phyloP scores from a whole-genome alignment of 306 rosid species.

The Medicago arabica region DNA sequence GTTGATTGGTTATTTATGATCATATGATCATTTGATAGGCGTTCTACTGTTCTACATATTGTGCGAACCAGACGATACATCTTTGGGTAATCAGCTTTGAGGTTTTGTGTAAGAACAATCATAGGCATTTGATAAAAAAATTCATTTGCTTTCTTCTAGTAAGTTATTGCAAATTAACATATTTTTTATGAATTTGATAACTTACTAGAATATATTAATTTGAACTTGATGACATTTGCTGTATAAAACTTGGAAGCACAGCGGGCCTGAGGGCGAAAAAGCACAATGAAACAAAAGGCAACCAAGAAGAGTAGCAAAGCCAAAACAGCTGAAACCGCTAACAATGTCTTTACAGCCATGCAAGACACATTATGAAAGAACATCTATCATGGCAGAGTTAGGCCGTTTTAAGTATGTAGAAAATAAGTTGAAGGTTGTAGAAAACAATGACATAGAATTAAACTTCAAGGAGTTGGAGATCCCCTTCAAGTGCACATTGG shows the following conservation, averaged over 20 bases:
- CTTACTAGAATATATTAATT: not conserved
- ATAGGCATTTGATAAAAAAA: not conserved
- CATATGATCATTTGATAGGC: not conserved
- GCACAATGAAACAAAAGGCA: too few relatives aligned
- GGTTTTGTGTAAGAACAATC: not conserved
- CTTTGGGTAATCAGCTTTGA: not conserved
- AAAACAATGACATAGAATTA: too few relatives aligned
- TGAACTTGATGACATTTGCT: not conserved
- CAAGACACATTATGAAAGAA: too few relatives aligned
- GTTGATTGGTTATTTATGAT: not conserved
- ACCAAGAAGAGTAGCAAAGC: too few relatives aligned
- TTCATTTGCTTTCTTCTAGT: constrained; percentile 17
- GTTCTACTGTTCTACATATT: not conserved
- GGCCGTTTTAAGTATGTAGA: too few relatives aligned
- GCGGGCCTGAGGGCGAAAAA: too few relatives aligned
- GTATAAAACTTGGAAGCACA: not conserved
- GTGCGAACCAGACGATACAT: not conserved
- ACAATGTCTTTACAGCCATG: too few relatives aligned
- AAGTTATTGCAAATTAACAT: not conserved
- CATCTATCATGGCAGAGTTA: too few relatives aligned
- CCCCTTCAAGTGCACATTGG: too few relatives aligned
- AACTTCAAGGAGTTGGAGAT: too few relatives aligned
- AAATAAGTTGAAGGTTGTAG: too few relatives aligned
- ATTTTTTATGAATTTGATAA: not conserved
- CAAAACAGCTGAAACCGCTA: too few relatives aligned